A percentile compares a stretch with the other conserved stretches of the same genome.
Conservation (phyloP, 139 green algal species). For the Picochlorum sp. region DNA sequence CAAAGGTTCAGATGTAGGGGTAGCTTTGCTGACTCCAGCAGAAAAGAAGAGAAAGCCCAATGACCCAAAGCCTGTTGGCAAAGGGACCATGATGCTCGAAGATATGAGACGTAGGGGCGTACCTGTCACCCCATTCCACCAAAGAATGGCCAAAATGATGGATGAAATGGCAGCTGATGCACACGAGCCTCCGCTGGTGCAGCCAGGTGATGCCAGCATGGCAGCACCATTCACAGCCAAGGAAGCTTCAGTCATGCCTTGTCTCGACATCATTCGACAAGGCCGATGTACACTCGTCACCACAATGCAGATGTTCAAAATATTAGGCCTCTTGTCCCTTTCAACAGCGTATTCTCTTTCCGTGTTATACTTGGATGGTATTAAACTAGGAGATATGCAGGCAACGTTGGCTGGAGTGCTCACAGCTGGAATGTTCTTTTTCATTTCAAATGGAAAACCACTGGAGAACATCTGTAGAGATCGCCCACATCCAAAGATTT, state of each 20-base stretch:
- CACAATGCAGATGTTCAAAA: constrained; percentile 98
- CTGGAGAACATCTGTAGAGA: constrained; percentile 58
- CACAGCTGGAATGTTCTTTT: constrained; percentile 89
- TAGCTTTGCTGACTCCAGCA: constrained; percentile 63
- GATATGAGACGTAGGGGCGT: constrained; percentile 35
- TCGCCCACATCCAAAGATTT: constrained; percentile 87
- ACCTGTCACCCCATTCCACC: constrained; percentile 36
- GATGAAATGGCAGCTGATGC: constrained; percentile 54
- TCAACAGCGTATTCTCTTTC: constrained; percentile 82
- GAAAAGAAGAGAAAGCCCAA: background rate
- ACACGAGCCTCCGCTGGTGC: constrained; percentile 46
- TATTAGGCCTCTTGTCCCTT: constrained; percentile 94
- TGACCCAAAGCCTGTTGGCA: background rate
- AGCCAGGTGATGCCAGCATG: constrained; percentile 83
- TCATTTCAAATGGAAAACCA: constrained; percentile 85
- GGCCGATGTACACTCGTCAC: constrained; percentile 87
- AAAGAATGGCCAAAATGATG: constrained; percentile 61
- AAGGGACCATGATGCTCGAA: constrained; percentile 49
- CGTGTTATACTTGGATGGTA: constrained; percentile 88
- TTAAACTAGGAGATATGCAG: constrained; percentile 83
- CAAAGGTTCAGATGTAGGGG: constrained; percentile 81
- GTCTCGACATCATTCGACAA: constrained; percentile 85
- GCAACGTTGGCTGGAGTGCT: constrained; percentile 72
- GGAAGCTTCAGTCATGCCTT: constrained; percentile 56
- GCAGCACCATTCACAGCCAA: constrained; percentile 88